These are phyloP conservation scores for Fusarium marasasianum DNA, from an alignment of 2,329 filamentous ascomycete genomes.

Conservation along the genomic window DNA sequence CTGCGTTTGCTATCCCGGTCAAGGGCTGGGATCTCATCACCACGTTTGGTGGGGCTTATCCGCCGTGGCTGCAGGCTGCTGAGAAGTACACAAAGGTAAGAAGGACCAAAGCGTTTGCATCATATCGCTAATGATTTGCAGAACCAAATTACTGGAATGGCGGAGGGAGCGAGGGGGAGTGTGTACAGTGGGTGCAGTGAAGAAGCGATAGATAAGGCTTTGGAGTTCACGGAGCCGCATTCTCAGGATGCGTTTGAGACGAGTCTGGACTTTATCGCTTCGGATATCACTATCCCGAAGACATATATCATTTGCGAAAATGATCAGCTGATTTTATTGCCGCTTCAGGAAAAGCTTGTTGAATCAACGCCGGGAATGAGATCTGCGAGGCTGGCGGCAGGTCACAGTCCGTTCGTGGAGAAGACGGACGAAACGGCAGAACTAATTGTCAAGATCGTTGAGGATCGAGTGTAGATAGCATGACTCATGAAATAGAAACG, in stretches of 20 bases:
- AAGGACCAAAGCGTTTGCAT: fast-evolving
- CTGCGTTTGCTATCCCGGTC: conserved; percentile 17
- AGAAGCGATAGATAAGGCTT: background rate
- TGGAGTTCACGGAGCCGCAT: conserved; percentile 4
- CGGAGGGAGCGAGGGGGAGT: background rate
- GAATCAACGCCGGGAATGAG: conserved; percentile 1
- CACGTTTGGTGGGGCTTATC: conserved; percentile 4
- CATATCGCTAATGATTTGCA: background rate
- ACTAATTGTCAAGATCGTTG: background rate
- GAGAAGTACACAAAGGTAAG: conserved; percentile 11
- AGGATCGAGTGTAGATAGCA: background rate
- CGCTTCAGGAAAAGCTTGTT: conserved; percentile 12
- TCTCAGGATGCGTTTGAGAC: conserved; percentile 22
- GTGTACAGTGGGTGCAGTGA: background rate
- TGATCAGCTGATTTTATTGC: background rate
- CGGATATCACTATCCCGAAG: conserved; percentile 7
- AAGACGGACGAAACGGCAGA: background rate
- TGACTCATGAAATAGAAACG: background rate
- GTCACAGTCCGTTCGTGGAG: conserved; percentile 17
- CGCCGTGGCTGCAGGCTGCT: background rate
- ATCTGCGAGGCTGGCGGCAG: background rate
- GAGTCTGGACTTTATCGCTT: conserved; percentile 8
- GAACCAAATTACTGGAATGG: background rate
- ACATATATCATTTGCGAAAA: conserved; percentile 16
- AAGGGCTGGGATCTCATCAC: conserved; percentile 22